Conservation (phyloP, 2,329 filamentous ascomycete genomes). For the Nemania sp. region DNA sequence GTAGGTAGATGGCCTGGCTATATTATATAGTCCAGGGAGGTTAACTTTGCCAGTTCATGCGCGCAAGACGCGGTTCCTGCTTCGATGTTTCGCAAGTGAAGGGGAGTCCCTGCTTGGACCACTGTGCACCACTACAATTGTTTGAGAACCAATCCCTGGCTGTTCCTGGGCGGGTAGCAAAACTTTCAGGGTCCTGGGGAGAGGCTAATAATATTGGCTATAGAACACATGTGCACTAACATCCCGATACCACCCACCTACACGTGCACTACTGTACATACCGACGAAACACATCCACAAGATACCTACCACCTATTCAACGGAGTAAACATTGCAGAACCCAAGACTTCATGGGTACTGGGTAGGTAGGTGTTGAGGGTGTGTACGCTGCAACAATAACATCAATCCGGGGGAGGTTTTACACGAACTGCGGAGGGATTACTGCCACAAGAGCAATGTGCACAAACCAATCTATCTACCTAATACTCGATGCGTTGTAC, state of each 20-base stretch:
- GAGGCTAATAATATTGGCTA: slow-evolving; percentile 14
- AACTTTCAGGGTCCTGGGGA: slow-evolving; percentile 27
- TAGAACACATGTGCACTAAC: neutral
- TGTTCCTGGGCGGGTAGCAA: slow-evolving; percentile 20
- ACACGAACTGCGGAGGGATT: too few relatives aligned
- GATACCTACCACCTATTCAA: neutral
- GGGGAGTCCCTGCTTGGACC: slow-evolving; percentile 25
- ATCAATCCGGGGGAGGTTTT: neutral
- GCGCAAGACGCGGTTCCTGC: slow-evolving; percentile 21
- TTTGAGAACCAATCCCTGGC: slow-evolving; percentile 15
- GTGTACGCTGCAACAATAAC: neutral
- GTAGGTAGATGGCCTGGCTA: neutral
- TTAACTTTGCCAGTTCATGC: slow-evolving; percentile 21
- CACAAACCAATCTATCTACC: neutral
- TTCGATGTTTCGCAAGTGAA: slow-evolving; percentile 29
- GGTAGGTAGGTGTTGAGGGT: too few relatives aligned
- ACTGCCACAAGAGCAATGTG: neutral
- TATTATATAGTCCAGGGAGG: too few relatives aligned
- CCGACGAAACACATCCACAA: neutral
- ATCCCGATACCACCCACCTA: slow-evolving; percentile 1
- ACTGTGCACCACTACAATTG: slow-evolving; percentile 9
- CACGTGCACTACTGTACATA: too few relatives aligned
- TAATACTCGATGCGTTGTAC: neutral
- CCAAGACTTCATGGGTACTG: too few relatives aligned
- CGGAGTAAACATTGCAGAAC: neutral